Percentiles rank a stretch among this genome's conserved stretches.
phyloP scores from a whole-genome alignment of 108 stramenopile genomes.

The Heterococcus sp. region DNA sequence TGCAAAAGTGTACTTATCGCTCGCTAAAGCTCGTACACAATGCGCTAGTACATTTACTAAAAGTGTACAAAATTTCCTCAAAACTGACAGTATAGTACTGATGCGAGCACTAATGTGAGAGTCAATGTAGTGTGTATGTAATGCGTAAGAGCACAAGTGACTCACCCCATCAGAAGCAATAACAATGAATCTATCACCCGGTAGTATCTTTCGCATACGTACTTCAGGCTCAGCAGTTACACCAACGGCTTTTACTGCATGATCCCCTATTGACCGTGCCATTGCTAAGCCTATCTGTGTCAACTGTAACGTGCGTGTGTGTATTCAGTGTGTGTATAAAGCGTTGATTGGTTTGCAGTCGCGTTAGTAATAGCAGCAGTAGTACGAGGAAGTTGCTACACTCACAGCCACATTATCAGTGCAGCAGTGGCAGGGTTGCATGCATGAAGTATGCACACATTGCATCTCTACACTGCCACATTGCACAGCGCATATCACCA shows the following conservation, averaged over 20 bases:
- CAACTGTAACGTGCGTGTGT: slow-evolving; percentile 29
- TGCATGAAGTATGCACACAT: no score
- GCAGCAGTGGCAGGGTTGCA: no score
- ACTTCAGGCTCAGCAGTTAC: slow-evolving; percentile 62
- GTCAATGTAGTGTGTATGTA: no score
- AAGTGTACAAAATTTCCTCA: no score
- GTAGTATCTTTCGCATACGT: not conserved
- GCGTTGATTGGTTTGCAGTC: not conserved
- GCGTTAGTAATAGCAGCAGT: not conserved
- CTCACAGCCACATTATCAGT: no score
- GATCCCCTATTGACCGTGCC: slow-evolving; percentile 56
- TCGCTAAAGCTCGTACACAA: no score
- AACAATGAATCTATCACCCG: slow-evolving; percentile 75
- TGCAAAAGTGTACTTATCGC: no score
- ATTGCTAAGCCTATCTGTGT: slow-evolving; percentile 75
- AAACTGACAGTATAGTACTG: no score
- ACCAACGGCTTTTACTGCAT: slow-evolving; percentile 51
- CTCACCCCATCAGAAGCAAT: slow-evolving; percentile 90
- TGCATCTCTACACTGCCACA: not conserved
- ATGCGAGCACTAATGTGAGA: no score
- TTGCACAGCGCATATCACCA: not conserved
- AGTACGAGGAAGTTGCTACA: not conserved
- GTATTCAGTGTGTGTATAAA: no score
- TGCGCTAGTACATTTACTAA: no score
- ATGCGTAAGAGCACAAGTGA: no score